phyloP scores from a whole-genome alignment of 331 rosid genomes.

The Quercus lobata region DNA sequence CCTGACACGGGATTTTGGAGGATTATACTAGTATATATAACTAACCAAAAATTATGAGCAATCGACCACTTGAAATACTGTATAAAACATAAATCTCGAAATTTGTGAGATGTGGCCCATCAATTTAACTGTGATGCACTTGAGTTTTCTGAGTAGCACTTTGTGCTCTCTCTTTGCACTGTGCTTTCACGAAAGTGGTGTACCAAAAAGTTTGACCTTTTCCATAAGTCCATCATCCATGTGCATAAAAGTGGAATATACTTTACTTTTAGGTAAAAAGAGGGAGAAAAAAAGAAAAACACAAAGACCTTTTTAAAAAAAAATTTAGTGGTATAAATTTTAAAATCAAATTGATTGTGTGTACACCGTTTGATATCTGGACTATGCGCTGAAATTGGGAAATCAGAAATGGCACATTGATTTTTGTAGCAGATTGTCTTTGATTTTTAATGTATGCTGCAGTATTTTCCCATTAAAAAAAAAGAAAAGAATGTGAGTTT shows the following conservation, averaged over 20 bases:
- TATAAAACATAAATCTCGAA: neutral
- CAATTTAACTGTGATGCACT: neutral
- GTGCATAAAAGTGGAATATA: neutral
- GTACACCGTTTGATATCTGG: neutral
- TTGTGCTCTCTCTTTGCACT: neutral
- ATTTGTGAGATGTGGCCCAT: neutral
- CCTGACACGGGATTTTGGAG: slow-evolving; percentile 7
- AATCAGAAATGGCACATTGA: neutral
- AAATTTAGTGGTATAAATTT: neutral
- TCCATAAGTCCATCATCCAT: neutral
- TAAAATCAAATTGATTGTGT: neutral
- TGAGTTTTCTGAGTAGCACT: neutral
- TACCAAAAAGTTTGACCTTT: neutral
- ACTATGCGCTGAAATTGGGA: neutral
- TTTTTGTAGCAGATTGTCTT: no score
- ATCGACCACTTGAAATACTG: neutral
- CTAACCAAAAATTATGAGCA: no score
- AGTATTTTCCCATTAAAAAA: no score
- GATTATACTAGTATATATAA: neutral
- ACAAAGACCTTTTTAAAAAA: neutral
- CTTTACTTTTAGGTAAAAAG: neutral
- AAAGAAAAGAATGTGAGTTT: no score
- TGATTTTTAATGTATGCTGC: no score
- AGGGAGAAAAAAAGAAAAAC: neutral
- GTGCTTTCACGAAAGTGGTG: slow-evolving; percentile 3